Conservation (phyloP, 306 rosid species). For the Trifolium pratense region DNA sequence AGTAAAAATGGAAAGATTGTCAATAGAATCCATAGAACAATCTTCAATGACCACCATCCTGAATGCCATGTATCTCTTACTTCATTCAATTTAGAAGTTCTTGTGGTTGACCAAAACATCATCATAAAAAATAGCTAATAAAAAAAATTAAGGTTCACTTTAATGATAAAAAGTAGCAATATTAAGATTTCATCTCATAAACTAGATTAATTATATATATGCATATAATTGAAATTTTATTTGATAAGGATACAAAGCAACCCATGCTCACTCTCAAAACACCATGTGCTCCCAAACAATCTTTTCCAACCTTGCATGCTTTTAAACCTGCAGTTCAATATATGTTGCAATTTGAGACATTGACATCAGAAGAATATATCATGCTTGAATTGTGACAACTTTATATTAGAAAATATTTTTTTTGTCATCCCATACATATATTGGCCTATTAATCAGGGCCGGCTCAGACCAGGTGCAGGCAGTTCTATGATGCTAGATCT, state of each 20-base stretch:
- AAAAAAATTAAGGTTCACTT: conserved; percentile 58
- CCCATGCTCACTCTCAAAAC: conserved; percentile 97
- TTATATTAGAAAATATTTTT: not conserved
- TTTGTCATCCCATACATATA: not conserved
- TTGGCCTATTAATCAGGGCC: too few species aligned
- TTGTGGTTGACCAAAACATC: conserved; percentile 80
- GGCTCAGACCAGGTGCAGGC: too few species aligned
- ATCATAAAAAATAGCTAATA: conserved; percentile 74
- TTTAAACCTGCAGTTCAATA: conserved; percentile 59
- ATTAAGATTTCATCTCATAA: too few species aligned
- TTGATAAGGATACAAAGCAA: conserved; percentile 86
- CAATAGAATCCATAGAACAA: conserved; percentile 58
- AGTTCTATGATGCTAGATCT: too few species aligned
- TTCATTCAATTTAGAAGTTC: conserved; percentile 71
- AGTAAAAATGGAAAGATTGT: conserved; percentile 79
- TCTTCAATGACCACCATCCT: conserved; percentile 95
- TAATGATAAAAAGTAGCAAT: not conserved
- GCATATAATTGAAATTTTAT: conserved; percentile 23
- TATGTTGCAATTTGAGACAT: conserved; percentile 8
- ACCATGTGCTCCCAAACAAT: conserved; percentile 88
- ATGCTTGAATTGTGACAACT: not conserved
- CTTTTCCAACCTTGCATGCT: conserved; percentile 69
- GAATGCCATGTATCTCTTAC: conserved; percentile 86
- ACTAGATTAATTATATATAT: not conserved
- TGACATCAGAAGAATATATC: conserved; percentile 1